phyloP scores from a whole-genome alignment of 441 rosid genomes.

The Euphorbia schlechtendalii region DNA sequence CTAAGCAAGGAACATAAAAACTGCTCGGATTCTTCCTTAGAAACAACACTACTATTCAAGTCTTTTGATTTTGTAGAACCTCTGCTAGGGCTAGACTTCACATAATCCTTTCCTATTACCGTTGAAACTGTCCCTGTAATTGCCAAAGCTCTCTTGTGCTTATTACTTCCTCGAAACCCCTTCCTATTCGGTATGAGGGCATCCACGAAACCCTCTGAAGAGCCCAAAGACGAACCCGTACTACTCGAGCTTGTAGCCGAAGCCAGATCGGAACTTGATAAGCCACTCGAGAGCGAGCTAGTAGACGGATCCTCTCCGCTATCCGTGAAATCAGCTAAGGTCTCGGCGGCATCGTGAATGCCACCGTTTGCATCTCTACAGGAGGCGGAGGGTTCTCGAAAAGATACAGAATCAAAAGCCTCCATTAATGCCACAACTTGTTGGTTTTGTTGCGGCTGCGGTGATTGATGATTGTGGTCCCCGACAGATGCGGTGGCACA shows the following conservation, averaged over 20 bases:
- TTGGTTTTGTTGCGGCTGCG: conserved; percentile 18
- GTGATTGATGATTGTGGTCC: background rate
- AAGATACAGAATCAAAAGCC: conserved; percentile 45
- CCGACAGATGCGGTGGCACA: conserved; percentile 11
- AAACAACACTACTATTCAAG: conserved; percentile 19
- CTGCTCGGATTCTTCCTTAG: conserved; percentile 57
- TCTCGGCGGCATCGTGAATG: conserved; percentile 39
- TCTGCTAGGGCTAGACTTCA: conserved; percentile 35
- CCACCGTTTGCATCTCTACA: conserved; percentile 40
- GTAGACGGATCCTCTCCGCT: conserved; percentile 36
- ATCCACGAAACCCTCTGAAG: conserved; percentile 33
- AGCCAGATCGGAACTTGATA: conserved; percentile 29
- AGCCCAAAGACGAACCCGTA: conserved; percentile 27
- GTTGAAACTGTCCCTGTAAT: conserved; percentile 75
- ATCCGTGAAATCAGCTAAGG: conserved; percentile 29
- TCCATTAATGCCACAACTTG: conserved; percentile 32
- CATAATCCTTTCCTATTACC: conserved; percentile 68
- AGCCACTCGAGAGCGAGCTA: conserved; percentile 38
- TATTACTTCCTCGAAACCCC: conserved; percentile 26
- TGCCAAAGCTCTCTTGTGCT: conserved; percentile 60
- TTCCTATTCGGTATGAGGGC: conserved; percentile 21
- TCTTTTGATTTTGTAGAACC: conserved; percentile 24
- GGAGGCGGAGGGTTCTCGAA: conserved; percentile 43
- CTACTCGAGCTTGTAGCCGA: conserved; percentile 32
- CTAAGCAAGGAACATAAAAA: conserved; percentile 76